Percentiles rank a stretch among this genome's conserved stretches.
phyloP scores from a whole-genome alignment of 768 basidiomycete species.

The Russula dissimulans region DNA sequence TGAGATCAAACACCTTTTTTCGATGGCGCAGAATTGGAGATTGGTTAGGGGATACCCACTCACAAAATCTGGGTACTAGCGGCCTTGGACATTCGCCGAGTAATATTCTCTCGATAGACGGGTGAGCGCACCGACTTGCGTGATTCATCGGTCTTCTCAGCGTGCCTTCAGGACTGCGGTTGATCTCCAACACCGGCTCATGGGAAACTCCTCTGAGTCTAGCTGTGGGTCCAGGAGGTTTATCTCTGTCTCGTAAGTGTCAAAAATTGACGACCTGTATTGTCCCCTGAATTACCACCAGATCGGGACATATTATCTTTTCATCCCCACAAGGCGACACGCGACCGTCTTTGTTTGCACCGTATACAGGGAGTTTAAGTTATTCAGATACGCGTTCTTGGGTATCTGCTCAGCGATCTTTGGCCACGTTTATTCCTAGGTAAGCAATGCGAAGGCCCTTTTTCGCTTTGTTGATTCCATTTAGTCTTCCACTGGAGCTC shows the following conservation, averaged over 20 bases:
- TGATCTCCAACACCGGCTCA: slow-evolving; percentile 2
- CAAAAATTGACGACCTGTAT: background rate
- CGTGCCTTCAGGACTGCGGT: background rate
- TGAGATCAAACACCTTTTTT: slow-evolving; percentile 38
- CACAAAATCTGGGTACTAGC: slow-evolving; percentile 30
- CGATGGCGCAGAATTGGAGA: slow-evolving; percentile 55
- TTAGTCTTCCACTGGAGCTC: slow-evolving; percentile 15
- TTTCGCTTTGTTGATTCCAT: background rate
- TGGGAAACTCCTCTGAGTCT: background rate
- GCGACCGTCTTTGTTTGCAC: background rate
- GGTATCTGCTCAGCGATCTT: slow-evolving; percentile 29
- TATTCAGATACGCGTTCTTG: slow-evolving; percentile 39
- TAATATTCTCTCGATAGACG: slow-evolving; percentile 30
- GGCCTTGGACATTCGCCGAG: slow-evolving; percentile 31
- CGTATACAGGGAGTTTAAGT: slow-evolving; percentile 24
- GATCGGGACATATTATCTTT: slow-evolving; percentile 55
- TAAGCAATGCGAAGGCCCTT: slow-evolving; percentile 20
- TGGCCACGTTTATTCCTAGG: slow-evolving; percentile 43
- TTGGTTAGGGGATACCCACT: slow-evolving; percentile 38
- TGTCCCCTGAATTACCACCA: slow-evolving; percentile 23
- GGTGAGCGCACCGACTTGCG: slow-evolving; percentile 20
- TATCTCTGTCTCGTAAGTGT: slow-evolving; percentile 8
- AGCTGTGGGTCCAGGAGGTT: background rate
- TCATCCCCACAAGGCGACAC: slow-evolving; percentile 15
- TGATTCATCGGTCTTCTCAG: background rate